Base-by-base conservation (phyloP, 148 eudicot species). In the Polygonum maritimum region DNA sequence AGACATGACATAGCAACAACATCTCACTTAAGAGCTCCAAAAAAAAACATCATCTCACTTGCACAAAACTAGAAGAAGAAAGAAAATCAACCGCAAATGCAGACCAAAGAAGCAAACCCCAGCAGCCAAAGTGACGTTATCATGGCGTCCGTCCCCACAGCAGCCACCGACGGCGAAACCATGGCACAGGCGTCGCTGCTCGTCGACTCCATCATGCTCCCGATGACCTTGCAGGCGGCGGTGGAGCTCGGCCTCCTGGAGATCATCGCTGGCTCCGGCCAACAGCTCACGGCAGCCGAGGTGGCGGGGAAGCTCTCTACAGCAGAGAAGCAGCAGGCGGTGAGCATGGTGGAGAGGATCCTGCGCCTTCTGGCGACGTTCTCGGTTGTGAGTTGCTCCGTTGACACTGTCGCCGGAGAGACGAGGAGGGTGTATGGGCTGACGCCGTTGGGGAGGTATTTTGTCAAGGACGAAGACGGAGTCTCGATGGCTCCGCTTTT, bases 291-390 rank as follows among this genome's bases (percentile, higher is more conserved):
- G 7, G 57, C 84, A 0, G 48, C 36, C 1, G 83, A 87, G 48
- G 80, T 87, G 8, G 78, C 73, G 3, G 79, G 41, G 7, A 55
- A 70, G 47, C 51, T 85, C 7, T 48, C 78, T 1, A 57, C 60
- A 10, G 54, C n/a, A 10, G 45, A 33, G 3, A 80, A 78, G 57
- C 89, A 79, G 4, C 51, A 54, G 7, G 88, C 88, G 6, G 57
- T 78, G 2, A 45, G 55, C 31, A 73, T 81, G 82, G 69, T 83
- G 69, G 88, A 86, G 26, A 80, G 84, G 54, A 81, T 86, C 81
- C 83, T 86, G n/a, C 77, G 87, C 1, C 74, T 82, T 12, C 80
- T 82, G 13, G 84, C 83, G 1, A 33, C 75, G 14, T 63, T 76
- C 62, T 79, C 85, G 2, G 26, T 87, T 9, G 77, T 84, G 38